Conservation (phyloP, 441 rosid genomes). For the Croton setiger region DNA sequence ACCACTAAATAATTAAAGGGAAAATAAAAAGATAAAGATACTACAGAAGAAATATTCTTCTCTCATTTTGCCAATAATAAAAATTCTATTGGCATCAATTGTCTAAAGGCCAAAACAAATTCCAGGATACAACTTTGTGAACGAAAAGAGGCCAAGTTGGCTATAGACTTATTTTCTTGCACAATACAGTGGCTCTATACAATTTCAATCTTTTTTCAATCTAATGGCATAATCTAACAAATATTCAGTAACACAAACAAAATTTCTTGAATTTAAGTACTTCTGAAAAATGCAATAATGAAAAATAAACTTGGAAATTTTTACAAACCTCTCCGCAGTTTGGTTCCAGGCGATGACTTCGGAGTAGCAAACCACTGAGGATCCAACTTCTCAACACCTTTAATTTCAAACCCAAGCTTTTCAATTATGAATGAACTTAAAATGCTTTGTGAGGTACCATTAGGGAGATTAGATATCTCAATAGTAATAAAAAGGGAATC, state of each 20-base stretch:
- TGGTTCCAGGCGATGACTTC: slow-evolving; percentile 58
- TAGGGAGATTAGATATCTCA: slow-evolving; percentile 47
- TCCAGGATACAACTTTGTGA: neutral
- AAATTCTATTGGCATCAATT: neutral
- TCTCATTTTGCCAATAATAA: neutral
- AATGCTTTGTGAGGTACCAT: slow-evolving; percentile 21
- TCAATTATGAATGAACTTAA: slow-evolving; percentile 54
- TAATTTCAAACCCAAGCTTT: slow-evolving; percentile 76
- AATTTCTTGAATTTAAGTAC: neutral
- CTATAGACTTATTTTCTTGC: neutral
- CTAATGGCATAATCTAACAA: neutral
- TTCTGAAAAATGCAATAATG: neutral
- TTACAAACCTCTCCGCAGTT: slow-evolving; percentile 63
- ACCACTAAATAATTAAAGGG: neutral
- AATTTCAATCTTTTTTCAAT: too few species aligned
- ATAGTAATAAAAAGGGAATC: slow-evolving; percentile 62
- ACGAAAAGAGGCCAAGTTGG: neutral
- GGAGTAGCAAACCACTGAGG: slow-evolving; percentile 78
- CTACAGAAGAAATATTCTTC: neutral
- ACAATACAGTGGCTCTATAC: neutral
- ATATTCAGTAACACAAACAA: neutral
- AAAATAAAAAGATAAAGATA: neutral
- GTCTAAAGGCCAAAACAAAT: neutral
- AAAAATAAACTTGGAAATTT: neutral
- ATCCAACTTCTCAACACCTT: slow-evolving; percentile 85